These are phyloP conservation scores for Diaporthe batatas DNA, from an alignment of 2,329 filamentous ascomycete species.

Conservation along the genomic window DNA sequence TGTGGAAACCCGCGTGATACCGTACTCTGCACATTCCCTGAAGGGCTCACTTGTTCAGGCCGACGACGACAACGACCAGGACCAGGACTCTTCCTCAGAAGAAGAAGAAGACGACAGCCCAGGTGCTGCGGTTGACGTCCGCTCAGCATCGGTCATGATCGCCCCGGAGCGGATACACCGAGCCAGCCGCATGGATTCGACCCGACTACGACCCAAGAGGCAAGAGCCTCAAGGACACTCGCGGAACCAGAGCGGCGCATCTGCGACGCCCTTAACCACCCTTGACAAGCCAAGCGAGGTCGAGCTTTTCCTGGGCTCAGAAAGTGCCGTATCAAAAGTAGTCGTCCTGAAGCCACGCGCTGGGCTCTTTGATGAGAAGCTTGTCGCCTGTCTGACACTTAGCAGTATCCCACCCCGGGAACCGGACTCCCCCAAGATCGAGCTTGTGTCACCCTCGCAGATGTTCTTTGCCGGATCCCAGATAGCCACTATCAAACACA, in stretches of 20 bases:
- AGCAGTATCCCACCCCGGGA: slow-evolving; percentile 48
- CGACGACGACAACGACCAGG: slow-evolving; percentile 23
- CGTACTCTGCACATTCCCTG: slow-evolving; percentile 40
- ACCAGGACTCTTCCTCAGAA: slow-evolving; percentile 3
- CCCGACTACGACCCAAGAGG: slow-evolving; percentile 28
- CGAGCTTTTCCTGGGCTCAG: slow-evolving; percentile 57
- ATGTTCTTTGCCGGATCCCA: slow-evolving; percentile 57
- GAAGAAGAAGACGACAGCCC: slow-evolving; percentile 35
- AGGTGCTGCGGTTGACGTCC: slow-evolving; percentile 37
- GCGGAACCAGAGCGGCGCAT: slow-evolving; percentile 45
- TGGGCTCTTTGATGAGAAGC: slow-evolving; percentile 63
- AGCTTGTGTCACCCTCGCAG: slow-evolving; percentile 54
- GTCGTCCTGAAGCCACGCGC: slow-evolving; percentile 62
- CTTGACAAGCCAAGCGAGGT: slow-evolving; percentile 48
- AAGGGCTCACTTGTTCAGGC: slow-evolving; percentile 37
- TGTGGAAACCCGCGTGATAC: slow-evolving; percentile 39
- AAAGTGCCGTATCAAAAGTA: slow-evolving; percentile 56
- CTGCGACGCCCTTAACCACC: slow-evolving; percentile 36
- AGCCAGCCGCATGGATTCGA: slow-evolving; percentile 45
- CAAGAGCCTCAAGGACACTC: slow-evolving; percentile 42
- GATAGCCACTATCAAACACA: slow-evolving; percentile 56
- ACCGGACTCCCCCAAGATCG: slow-evolving; percentile 51
- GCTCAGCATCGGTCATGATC: slow-evolving; percentile 45
- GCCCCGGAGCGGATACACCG: slow-evolving; percentile 47
- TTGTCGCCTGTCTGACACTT: slow-evolving; percentile 62